Evolutionary conservation across 345 rosid genomes (phyloP).

Genomic region (Corchorus capsularis): DNA sequence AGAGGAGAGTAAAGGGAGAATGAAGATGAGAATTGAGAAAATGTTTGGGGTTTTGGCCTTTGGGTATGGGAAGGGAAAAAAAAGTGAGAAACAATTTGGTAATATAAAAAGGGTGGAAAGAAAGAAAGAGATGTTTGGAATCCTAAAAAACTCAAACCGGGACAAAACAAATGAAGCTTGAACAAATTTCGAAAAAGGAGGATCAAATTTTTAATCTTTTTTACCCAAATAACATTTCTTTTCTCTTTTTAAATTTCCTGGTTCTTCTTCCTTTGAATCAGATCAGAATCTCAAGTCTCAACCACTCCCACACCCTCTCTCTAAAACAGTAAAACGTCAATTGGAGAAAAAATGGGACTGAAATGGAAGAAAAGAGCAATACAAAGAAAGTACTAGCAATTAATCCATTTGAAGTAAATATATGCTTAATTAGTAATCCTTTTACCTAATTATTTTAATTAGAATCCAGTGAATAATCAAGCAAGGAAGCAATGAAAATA

Average conservation of each 20-base stretch:
- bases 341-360: not conserved
- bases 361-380: not conserved
- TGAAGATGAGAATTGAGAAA: no score
- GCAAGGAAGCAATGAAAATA: no score
- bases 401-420: not conserved
- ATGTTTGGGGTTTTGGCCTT: not conserved
- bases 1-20: no score
- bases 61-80: not conserved
- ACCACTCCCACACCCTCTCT: conserved; percentile 11
- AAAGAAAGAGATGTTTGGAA: not conserved
- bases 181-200: not conserved
- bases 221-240: no score
- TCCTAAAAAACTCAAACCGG: not conserved
- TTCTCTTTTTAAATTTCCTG: no score
- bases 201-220: not conserved
- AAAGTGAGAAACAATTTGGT: not conserved
- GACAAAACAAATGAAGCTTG: not conserved
- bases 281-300: conserved; percentile 1
- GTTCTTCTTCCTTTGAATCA: not conserved
- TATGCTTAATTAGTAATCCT: no score
- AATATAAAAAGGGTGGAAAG: not conserved
- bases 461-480: no score
- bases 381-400: not conserved
- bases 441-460: no score
- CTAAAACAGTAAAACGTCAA: conserved; percentile 11